Percentiles rank a stretch among this genome's conserved stretches.
phyloP scores from a whole-genome alignment of 2,329 filamentous ascomycete species.

The Pseudocercospora musae region DNA sequence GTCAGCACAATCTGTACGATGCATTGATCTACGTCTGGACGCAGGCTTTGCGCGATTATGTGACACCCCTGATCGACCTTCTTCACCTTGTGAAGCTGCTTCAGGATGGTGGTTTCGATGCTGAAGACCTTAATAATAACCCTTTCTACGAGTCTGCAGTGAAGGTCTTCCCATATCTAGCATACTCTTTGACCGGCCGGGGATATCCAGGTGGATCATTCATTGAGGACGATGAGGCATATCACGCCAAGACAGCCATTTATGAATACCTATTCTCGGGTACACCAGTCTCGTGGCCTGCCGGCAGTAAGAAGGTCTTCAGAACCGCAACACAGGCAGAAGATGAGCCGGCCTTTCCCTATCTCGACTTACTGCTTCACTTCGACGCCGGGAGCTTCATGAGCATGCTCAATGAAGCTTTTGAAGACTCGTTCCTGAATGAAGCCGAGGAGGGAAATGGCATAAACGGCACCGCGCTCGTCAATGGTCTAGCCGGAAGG shows the following conservation, averaged over 20 bases:
- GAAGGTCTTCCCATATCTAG: slow-evolving; percentile 93
- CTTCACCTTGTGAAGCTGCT: slow-evolving; percentile 59
- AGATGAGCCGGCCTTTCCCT: slow-evolving; percentile 75
- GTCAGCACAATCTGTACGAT: slow-evolving; percentile 88
- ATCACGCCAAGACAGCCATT: slow-evolving; percentile 76
- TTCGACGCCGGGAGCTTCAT: slow-evolving; percentile 91
- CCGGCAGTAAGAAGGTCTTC: slow-evolving; percentile 58
- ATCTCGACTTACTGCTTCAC: slow-evolving; percentile 76
- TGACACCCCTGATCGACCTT: slow-evolving; percentile 84
- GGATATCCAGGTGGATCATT: slow-evolving; percentile 82
- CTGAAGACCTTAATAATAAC: slow-evolving; percentile 48
- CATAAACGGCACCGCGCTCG: slow-evolving; percentile 25
- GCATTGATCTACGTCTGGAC: slow-evolving; percentile 98
- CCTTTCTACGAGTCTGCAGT: slow-evolving; percentile 65
- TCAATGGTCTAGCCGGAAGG: slow-evolving; percentile 29
- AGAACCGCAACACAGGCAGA: slow-evolving; percentile 54
- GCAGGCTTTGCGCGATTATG: slow-evolving; percentile 79
- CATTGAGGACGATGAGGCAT: slow-evolving; percentile 69
- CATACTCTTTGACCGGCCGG: slow-evolving; percentile 83
- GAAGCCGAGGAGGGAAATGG: slow-evolving; percentile 54
- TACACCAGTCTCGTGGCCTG: slow-evolving; percentile 71
- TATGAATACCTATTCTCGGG: slow-evolving; percentile 95
- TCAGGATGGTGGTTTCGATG: slow-evolving; percentile 52
- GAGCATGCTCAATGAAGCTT: slow-evolving; percentile 93
- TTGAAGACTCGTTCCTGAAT: slow-evolving; percentile 92